Conservation (phyloP, 495 filamentous ascomycete genomes). For the Lasiosphaeria ovina region DNA sequence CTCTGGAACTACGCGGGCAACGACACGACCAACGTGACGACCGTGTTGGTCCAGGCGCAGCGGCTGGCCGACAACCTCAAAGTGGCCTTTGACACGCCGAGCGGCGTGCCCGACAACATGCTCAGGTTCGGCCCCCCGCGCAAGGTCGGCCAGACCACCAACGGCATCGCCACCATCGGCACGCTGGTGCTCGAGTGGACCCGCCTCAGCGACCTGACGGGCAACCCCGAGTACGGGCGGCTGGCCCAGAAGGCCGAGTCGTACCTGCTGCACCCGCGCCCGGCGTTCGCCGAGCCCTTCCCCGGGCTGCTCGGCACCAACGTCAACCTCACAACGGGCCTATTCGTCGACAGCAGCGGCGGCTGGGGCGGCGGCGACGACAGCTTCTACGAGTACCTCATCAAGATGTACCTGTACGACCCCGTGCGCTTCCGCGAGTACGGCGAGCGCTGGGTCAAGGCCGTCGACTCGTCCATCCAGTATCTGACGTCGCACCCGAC, state of each 20-base stretch:
- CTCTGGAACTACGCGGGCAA: slow-evolving; percentile 24
- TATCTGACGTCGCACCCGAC: slow-evolving; percentile 72
- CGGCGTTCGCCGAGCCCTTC: slow-evolving; percentile 64
- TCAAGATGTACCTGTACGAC: slow-evolving; percentile 92
- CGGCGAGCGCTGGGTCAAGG: slow-evolving; percentile 71
- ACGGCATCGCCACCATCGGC: slow-evolving; percentile 69
- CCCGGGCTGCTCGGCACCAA: slow-evolving; percentile 73
- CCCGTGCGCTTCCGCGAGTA: slow-evolving; percentile 60
- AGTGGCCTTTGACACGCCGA: slow-evolving; percentile 73
- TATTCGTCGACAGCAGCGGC: slow-evolving; percentile 63
- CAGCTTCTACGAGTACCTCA: slow-evolving; percentile 87
- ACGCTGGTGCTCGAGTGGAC: slow-evolving; percentile 85
- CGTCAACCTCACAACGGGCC: slow-evolving; percentile 62
- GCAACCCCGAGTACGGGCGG: slow-evolving; percentile 60
- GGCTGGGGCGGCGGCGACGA: slow-evolving; percentile 82
- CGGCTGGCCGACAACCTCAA: slow-evolving; percentile 70
- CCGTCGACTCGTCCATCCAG: slow-evolving; percentile 72
- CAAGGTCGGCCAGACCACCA: slow-evolving; percentile 49
- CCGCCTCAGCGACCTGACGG: slow-evolving; percentile 73
- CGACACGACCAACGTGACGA: slow-evolving; percentile 24
- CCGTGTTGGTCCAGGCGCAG: slow-evolving; percentile 63
- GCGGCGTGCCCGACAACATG: slow-evolving; percentile 74
- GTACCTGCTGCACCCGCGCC: slow-evolving; percentile 67
- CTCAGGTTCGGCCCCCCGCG: slow-evolving; percentile 58
- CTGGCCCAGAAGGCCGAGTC: slow-evolving; percentile 68